Evolutionary conservation across 495 filamentous ascomycete genomes (phyloP).

Genomic region (Xylaria castorea): DNA sequence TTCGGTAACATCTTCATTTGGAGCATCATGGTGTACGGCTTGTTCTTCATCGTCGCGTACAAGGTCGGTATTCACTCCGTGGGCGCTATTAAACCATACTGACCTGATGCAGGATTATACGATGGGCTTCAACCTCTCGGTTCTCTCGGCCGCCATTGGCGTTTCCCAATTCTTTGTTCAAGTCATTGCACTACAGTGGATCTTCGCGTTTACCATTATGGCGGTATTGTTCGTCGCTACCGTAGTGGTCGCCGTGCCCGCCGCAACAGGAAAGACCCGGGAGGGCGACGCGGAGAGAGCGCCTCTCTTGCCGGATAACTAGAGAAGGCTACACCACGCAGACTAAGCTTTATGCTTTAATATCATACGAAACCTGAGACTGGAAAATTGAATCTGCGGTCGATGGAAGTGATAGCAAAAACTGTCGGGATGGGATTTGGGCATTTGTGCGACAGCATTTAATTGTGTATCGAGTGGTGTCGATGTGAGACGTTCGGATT

Average conservation of each 20-base stretch:
- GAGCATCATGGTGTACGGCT: conserved; percentile 75
- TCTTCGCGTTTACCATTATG: conserved; percentile 88
- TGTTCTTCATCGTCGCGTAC: conserved; percentile 70
- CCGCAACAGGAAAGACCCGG: conserved; percentile 59
- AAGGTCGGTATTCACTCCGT: conserved; percentile 50
- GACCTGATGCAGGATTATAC: conserved; percentile 68
- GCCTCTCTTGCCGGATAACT: conserved; percentile 54
- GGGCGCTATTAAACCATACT: conserved; percentile 5
- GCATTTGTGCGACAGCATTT: background rate
- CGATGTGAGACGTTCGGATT: background rate
- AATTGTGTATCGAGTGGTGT: background rate
- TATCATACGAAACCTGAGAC: background rate
- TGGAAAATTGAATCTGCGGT: background rate
- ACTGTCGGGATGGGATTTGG: background rate
- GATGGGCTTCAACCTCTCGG: conserved; percentile 77
- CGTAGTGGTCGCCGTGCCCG: conserved; percentile 67
- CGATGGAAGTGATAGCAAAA: background rate
- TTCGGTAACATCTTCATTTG: conserved; percentile 87
- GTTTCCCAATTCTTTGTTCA: conserved; percentile 75
- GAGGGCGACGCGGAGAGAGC: conserved; percentile 57
- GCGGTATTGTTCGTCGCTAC: conserved; percentile 71
- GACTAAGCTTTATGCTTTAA: background rate
- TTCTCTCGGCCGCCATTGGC: conserved; percentile 75
- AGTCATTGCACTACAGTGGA: conserved; percentile 82
- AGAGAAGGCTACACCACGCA: background rate